A percentile compares a stretch with the other conserved stretches of the same genome.
Evolutionary conservation across 1,139 yeast species (phyloP).

Genomic region (Taiozyma sp.): DNA sequence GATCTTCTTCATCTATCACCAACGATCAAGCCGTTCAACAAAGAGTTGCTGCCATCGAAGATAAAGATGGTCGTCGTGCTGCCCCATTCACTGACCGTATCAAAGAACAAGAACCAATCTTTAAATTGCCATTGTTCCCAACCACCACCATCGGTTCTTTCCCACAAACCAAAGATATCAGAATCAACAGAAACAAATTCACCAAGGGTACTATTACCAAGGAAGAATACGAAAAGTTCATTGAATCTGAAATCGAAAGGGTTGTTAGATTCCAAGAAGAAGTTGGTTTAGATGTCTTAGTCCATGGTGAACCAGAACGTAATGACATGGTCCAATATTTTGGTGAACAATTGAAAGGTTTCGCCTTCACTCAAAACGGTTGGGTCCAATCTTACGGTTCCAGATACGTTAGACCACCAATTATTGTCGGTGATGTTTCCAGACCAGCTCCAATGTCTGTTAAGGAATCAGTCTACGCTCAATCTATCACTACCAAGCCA

Average conservation of each 20-base stretch:
- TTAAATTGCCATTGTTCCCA: slow-evolving; percentile 97
- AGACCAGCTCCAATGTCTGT: slow-evolving; percentile 99
- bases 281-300: slow-evolving; percentile 94
- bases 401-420: slow-evolving; percentile 99
- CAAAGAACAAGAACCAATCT: slow-evolving; percentile 77
- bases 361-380: slow-evolving; percentile 97
- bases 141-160: slow-evolving; percentile 99
- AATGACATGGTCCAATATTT: slow-evolving; percentile 99
- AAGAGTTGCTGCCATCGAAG: slow-evolving; percentile 79
- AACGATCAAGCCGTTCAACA: slow-evolving; percentile 87
- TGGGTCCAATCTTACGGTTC: slow-evolving; percentile 99
- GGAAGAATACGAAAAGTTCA: slow-evolving; percentile 93
- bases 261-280: slow-evolving; percentile 99
- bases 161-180: slow-evolving; percentile 99
- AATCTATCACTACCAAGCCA: slow-evolving; percentile 90
- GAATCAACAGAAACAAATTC: slow-evolving; percentile 97
- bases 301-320: slow-evolving; percentile 99
- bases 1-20: slow-evolving; percentile 83
- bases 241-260: slow-evolving; percentile 90
- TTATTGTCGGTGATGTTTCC: slow-evolving; percentile 97
- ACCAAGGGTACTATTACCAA: slow-evolving; percentile 93
- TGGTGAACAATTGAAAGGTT: slow-evolving; percentile 98
- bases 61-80: slow-evolving; percentile 77
- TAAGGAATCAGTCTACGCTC: slow-evolving; percentile 98
- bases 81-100: slow-evolving; percentile 83